Base-by-base conservation (phyloP, 805 yeast genomes). In the Komagataella pastoris region DNA sequence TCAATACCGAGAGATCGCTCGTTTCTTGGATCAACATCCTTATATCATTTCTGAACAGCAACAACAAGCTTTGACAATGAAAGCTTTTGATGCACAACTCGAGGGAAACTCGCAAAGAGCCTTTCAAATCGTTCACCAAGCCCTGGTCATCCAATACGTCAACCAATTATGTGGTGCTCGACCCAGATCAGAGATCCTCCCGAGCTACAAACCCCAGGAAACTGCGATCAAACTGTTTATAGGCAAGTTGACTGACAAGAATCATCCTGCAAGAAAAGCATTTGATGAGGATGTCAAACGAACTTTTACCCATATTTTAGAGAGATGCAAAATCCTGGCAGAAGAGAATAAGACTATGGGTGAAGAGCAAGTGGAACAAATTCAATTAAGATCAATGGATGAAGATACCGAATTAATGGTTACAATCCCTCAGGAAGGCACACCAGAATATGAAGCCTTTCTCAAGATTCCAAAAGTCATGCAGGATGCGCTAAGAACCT, bases 61-160 rank as follows among this genome's bases (percentile, higher is more conserved):
- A 63, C 88, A 90, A 62, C 98, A 93, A 65, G 88, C 96, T 0
- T 77, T 93, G 54, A 73, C 90, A 63, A 90, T 91, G 97, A 83
- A 83, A 18, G 95, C 97, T 0, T 93, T 93, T 65, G 95, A 91
- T 60, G 71, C 73, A 52, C 88, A 88, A 63, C 72, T 91, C 54
- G 79, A 75, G 12, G 84, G 81, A 18, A 75, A 88, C 49, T 60
- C 75, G 0, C 55, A 57, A 5, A 63, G 65, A 6, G 80, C 96
- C 7, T 75, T 74, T 54, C 83, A 79, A 54, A 77, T 81, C n/a
- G 82, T 91, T 47, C 84, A 80, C 64, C 93, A 88, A 60, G 83
- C 96, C 1, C 76, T 87, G 58, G 67, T 91, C 36, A 63, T 91
- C 54, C 95, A 88, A 61, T 91, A 88, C 47, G 49, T 63, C 48